Conservation (phyloP, 257 asterid species). For the Rauvolfia tetraphylla region DNA sequence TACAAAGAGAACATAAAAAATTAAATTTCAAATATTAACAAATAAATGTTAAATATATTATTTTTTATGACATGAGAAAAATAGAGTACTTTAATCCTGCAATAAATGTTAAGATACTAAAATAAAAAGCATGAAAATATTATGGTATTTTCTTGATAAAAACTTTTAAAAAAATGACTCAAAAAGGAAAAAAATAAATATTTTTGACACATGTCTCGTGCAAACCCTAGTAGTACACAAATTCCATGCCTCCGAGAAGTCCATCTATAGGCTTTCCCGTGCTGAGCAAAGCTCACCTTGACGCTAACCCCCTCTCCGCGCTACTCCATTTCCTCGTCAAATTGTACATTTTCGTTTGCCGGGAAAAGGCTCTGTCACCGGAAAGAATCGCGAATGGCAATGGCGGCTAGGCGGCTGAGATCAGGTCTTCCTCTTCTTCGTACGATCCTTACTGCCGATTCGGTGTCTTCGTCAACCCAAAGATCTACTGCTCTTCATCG, state of each 20-base stretch:
- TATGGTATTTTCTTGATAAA: too few species aligned
- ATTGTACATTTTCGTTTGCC: neutral
- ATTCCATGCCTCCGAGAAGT: neutral
- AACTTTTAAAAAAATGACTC: too few species aligned
- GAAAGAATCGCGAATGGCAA: constrained; percentile 28
- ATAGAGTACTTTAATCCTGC: too few species aligned
- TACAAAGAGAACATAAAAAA: too few species aligned
- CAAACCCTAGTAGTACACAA: neutral
- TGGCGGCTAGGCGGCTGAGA: constrained; percentile 69
- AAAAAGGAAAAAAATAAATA: neutral
- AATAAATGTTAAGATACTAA: too few species aligned
- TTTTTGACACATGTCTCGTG: neutral
- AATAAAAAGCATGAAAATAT: too few species aligned
- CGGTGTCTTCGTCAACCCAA: constrained; percentile 28
- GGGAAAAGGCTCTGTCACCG: neutral
- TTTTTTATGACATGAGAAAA: too few species aligned
- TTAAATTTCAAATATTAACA: too few species aligned
- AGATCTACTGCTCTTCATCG: constrained; percentile 44
- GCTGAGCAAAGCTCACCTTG: neutral
- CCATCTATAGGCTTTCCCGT: neutral
- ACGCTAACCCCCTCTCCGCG: neutral
- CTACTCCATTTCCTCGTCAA: neutral
- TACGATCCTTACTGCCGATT: constrained; percentile 35
- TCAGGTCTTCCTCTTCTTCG: constrained; percentile 59
- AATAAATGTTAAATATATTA: too few species aligned